A percentile compares a stretch with the other conserved stretches of the same genome.
These are phyloP conservation scores for Crithidia fasciculata DNA, from an alignment of 208 protist genomes.

Conservation along the genomic window DNA sequence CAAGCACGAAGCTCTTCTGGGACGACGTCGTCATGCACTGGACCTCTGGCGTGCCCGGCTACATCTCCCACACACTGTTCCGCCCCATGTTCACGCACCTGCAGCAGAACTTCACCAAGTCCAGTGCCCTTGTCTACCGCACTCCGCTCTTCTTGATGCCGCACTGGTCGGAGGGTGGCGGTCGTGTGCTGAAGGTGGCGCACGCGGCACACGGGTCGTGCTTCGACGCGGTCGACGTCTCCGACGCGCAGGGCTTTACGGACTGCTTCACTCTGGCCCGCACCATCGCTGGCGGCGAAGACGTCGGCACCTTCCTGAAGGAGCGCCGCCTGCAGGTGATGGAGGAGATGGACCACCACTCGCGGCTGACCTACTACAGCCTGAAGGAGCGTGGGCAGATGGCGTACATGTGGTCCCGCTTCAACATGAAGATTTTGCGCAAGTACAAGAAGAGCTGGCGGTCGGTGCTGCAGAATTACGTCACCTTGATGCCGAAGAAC, in stretches of 20 bases:
- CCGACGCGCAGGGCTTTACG: constrained; percentile 89
- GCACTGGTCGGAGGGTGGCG: constrained; percentile 88
- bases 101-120: constrained; percentile 88
- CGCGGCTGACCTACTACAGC: constrained; percentile 69
- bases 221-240: constrained; percentile 89
- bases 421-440: constrained; percentile 92
- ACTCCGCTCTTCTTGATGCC: constrained; percentile 88
- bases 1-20: constrained; percentile 91
- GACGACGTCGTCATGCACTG: constrained; percentile 91
- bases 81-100: constrained; percentile 92
- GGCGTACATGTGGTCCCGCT: constrained; percentile 88
- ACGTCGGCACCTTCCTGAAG: constrained; percentile 73
- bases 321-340: constrained; percentile 89
- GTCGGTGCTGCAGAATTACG: constrained; percentile 86
- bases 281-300: constrained; percentile 72
- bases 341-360: constrained; percentile 90
- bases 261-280: constrained; percentile 91
- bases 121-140: constrained; percentile 80
- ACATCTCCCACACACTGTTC: constrained; percentile 92
- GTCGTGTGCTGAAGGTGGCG: constrained; percentile 87
- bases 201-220: constrained; percentile 87
- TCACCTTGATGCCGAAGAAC: constrained; percentile 83
- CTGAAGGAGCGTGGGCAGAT: constrained; percentile 89
- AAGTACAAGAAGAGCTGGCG: constrained; percentile 90
- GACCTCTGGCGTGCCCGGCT: constrained; percentile 87